Conservation (phyloP, 1,284 basidiomycete genomes). For the Pholiota adiposa region DNA sequence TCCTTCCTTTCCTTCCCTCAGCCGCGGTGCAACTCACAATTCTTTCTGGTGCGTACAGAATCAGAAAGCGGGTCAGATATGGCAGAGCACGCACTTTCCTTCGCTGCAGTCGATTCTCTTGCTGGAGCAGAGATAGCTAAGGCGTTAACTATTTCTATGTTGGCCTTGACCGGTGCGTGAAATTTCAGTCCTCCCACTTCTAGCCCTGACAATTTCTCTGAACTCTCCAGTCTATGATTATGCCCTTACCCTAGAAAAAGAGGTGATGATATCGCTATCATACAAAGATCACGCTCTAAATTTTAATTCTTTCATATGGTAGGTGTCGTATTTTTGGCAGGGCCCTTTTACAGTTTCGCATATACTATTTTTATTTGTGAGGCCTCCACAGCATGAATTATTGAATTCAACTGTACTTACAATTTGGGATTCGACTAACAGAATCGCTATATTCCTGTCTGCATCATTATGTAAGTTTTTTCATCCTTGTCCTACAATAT, state of each 20-base stretch:
- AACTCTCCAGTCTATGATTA: conserved; percentile 35
- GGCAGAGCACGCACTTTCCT: background rate
- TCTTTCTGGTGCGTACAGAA: background rate
- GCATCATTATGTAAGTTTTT: background rate
- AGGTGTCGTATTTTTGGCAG: conserved; percentile 43
- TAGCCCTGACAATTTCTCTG: background rate
- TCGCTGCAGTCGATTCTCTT: conserved; percentile 17
- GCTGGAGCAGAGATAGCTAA: conserved; percentile 35
- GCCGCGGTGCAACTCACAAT: background rate
- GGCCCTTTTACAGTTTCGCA: conserved; percentile 37
- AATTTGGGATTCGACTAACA: conserved; percentile 21
- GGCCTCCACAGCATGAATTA: conserved; percentile 5
- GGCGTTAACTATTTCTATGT: conserved; percentile 33
- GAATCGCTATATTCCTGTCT: conserved; percentile 39
- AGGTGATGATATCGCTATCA: conserved; percentile 27
- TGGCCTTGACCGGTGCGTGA: conserved; percentile 34
- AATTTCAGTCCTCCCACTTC: background rate
- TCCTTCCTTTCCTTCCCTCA: background rate
- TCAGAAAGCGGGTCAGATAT: background rate
- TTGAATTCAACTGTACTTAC: background rate
- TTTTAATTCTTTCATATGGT: background rate
- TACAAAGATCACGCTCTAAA: background rate
- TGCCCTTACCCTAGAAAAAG: conserved; percentile 41
- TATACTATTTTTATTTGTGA: conserved; percentile 38
- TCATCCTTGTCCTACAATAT: background rate